Evolutionary conservation across 2,329 filamentous ascomycete genomes (phyloP), one percentile per base, ranked within the genome.

Genomic region (Scedosporium aurantiacum): DNA sequence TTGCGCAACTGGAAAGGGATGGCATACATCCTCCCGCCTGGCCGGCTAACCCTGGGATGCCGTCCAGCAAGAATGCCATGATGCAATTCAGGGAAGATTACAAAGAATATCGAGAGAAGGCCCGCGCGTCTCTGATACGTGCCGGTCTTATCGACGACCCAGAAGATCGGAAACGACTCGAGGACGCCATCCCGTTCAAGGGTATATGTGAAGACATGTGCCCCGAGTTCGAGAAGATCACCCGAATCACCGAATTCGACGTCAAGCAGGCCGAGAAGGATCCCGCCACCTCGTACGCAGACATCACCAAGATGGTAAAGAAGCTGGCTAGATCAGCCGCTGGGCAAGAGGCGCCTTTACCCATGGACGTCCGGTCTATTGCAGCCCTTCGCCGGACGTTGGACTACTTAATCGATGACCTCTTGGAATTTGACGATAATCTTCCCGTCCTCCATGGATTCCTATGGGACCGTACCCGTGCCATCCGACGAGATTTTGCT

Each of bases 191-290:
- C 57, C 79, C 82, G 50, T 88, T 88, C 68, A 84, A 84, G 68
- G 85, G 85, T 14, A 86, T 85, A 55, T 87, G 84, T 66, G 82
- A 87, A 66, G 82, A 86, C 27, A 88, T 87, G 85, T 88, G 85
- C 63, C 85, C 85, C 4, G 82, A 86, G 64, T 87, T 82, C 70
- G 85, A 88, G 68, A 82, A 82, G 69, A 79, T 86, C 40, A 82
- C 78, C 58, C 78, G 85, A 63, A 86, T 88, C 61, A 80, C 80
- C 57, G 83, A 87, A 68, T 75, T 78, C 66, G 82, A 87, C 63
- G 78, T 85, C 23, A 79, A 81, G 65, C 72, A 72, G 5, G 75
- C 81, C 5, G 84, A 87, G 67, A 85, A 82, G 66, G 75, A 77
- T 61, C 65, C 72, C 1, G 66, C 67, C 37, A 79, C 75, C 1